Base-by-base conservation (phyloP, 768 basidiomycete species). In the Suillus decipiens region DNA sequence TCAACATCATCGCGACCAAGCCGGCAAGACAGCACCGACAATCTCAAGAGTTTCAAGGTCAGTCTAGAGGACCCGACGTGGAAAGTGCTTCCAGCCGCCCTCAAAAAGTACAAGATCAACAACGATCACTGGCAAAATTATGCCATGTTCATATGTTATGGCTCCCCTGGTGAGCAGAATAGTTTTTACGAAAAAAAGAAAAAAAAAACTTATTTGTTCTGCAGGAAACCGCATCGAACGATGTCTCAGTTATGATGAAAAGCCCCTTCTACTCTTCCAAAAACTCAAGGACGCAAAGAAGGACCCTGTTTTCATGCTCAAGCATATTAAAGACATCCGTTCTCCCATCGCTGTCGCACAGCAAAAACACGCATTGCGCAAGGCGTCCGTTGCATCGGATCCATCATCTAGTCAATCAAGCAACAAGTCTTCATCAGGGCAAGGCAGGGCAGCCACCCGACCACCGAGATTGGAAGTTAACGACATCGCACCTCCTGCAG, bases 71-170 rank as follows among this genome's bases (percentile, higher is more conserved):
- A 99, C 73, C 97, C 97, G 0, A 97, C 96, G 37, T 99, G 93
- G 90, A 99, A 99, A 73, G 97, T 99, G 24, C 80, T 99, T 17
- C 97, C 97, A 1, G 97, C 97, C 0, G 97, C 97, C 17, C 80
- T 99, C 66, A 98, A 98, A 79, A 99, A 99, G 76, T 99, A 99
- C 76, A 95, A 93, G 72, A 99, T 99, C 77, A 95, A 96, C 75
- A 93, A 93, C 68, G 97, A 99, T 67, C 96, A 93, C 75, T 99
- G 97, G 97, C 90, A 95, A 80, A 93, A 95, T 70, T 99, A 99
- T 79, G 97, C 97, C 34, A 92, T 99, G 90, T 99, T 99, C 78
- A 99, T 99, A 64, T 99, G 96, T 70, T 98, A 96, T 75, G 96
- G 96, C 12, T 89, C 90, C 60, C 82, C 95, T 59, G 94, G 96